Evolutionary conservation across 768 basidiomycete species (phyloP).

Genomic region (Suillus subaureus): DNA sequence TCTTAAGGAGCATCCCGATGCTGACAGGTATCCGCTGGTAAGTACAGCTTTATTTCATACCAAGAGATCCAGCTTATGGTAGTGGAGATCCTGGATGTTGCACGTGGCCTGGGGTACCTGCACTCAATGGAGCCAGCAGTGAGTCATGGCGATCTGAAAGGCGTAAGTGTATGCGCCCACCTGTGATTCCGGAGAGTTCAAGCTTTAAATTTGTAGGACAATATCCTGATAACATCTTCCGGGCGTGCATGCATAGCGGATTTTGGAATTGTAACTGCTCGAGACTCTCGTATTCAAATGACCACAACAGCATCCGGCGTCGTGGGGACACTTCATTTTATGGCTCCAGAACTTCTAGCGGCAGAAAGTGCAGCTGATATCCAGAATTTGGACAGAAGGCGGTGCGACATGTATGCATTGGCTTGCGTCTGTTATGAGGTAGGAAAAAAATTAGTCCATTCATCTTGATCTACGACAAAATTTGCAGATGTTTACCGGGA

Average conservation of each 20-base stretch:
- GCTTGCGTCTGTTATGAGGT: conserved; percentile 45
- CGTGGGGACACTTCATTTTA: conserved; percentile 22
- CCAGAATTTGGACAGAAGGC: conserved; percentile 27
- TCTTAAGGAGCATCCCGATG: conserved; percentile 26
- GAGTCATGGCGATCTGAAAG: conserved; percentile 33
- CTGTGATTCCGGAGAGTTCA: not conserved
- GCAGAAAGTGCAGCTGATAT: conserved; percentile 10
- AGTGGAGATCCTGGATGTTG: conserved; percentile 43
- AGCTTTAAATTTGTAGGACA: conserved; percentile 36
- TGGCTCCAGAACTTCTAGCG: conserved; percentile 28
- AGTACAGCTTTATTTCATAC: conserved; percentile 12
- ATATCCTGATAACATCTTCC: conserved; percentile 46
- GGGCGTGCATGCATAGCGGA: conserved; percentile 51
- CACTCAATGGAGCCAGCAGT: conserved; percentile 43
- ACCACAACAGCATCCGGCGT: conserved; percentile 12
- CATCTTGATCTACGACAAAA: not conserved
- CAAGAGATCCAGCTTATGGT: not conserved
- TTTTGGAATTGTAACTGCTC: conserved; percentile 42
- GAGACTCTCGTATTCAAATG: conserved; percentile 17
- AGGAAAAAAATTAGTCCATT: conserved; percentile 2
- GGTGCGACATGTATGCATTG: conserved; percentile 43
- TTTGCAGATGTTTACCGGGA: conserved; percentile 11
- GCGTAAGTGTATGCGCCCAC: conserved; percentile 20
- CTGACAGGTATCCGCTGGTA: conserved; percentile 35
- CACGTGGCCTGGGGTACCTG: conserved; percentile 44